Evolutionary conservation across 2,329 filamentous ascomycete genomes (phyloP).

Genomic region (Gnomoniopsis sp.): DNA sequence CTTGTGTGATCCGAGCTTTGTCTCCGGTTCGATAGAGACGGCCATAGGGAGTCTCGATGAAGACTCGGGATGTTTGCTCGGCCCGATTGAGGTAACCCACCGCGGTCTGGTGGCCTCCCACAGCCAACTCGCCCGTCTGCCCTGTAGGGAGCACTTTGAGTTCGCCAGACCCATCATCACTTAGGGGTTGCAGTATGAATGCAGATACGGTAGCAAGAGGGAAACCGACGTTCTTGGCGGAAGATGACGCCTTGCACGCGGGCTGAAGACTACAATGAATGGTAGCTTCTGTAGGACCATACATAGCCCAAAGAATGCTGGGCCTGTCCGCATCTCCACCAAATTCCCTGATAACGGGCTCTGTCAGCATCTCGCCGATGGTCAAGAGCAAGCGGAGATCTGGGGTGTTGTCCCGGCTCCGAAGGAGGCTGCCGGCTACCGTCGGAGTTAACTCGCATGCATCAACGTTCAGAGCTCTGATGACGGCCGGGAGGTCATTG

Average conservation of each 20-base stretch:
- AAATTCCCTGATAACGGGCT: conserved; percentile 74
- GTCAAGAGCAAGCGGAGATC: conserved; percentile 70
- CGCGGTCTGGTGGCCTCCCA: conserved; percentile 79
- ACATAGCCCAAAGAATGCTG: conserved; percentile 86
- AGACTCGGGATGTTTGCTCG: conserved; percentile 69
- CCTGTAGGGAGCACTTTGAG: conserved; percentile 56
- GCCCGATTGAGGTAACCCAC: conserved; percentile 77
- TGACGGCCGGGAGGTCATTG: conserved; percentile 66
- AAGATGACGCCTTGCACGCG: conserved; percentile 51
- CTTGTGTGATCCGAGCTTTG: conserved; percentile 64
- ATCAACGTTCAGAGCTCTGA: conserved; percentile 67
- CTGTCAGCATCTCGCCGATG: conserved; percentile 89
- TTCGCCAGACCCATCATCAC: conserved; percentile 26
- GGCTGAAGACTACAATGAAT: conserved; percentile 82
- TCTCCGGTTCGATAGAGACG: conserved; percentile 82
- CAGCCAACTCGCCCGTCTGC: conserved; percentile 72
- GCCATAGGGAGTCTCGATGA: conserved; percentile 66
- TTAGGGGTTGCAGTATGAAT: conserved; percentile 59
- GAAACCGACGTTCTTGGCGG: conserved; percentile 68
- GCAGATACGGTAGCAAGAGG: conserved; percentile 80
- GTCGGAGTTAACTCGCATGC: conserved; percentile 88
- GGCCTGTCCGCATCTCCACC: conserved; percentile 50
- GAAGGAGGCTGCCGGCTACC: conserved; percentile 74
- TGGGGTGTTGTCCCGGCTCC: conserved; percentile 64
- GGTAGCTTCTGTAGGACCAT: conserved; percentile 86